A percentile compares a stretch with the other conserved stretches of the same genome.
Evolutionary conservation across 164 flowering plant species (phyloP).

Genomic region (Platanus orientalis): DNA sequence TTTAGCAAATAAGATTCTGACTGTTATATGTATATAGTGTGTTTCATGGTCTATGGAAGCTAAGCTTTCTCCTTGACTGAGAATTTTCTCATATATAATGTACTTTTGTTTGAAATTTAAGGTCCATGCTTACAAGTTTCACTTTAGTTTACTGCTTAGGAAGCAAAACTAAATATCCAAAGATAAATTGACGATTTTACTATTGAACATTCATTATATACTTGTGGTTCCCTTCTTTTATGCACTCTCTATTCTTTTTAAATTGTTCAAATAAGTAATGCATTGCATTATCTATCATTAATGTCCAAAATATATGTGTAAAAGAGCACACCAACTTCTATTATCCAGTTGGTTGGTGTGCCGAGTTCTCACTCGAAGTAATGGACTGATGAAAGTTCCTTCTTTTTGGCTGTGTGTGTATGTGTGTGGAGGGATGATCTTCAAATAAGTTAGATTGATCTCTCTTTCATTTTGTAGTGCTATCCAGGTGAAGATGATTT

Average conservation of each 20-base stretch:
- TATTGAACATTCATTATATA: background rate
- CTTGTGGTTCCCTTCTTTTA: background rate
- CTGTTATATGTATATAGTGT: background rate
- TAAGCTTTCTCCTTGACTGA: background rate
- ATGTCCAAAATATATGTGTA: background rate
- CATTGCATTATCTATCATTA: background rate
- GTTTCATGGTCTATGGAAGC: background rate
- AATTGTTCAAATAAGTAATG: too few species aligned
- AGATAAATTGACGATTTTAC: background rate
- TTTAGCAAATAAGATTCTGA: constrained; percentile 1
- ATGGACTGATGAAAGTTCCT: background rate
- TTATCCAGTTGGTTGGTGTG: background rate
- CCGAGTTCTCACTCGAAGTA: too few species aligned
- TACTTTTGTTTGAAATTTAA: background rate
- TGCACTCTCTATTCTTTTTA: background rate
- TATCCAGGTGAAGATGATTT: constrained; percentile 98
- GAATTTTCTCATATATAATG: background rate
- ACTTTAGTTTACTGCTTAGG: background rate
- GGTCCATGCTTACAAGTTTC: background rate
- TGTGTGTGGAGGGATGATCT: background rate
- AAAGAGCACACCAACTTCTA: background rate
- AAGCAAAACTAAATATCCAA: background rate
- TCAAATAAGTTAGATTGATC: background rate
- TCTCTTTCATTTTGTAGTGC: constrained; percentile 53
- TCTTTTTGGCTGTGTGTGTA: background rate